Evolutionary conservation across 345 rosid genomes (phyloP).

Genomic region (Balakata baccata): DNA sequence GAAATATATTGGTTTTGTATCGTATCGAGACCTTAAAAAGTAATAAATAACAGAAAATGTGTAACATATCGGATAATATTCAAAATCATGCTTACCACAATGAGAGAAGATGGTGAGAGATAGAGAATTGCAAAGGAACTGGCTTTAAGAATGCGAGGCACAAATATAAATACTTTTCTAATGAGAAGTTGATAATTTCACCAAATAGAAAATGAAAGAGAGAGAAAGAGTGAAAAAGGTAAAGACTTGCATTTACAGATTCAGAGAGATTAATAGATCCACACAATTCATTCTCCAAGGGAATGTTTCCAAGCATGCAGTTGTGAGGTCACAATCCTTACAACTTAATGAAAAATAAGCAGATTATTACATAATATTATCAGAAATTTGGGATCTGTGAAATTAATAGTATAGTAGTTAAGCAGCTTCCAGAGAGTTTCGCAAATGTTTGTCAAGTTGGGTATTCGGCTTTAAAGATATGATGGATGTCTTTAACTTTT

Average conservation of each 20-base stretch:
- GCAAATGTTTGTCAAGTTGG: not conserved
- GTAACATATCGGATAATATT: no score
- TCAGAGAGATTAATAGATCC: constrained; percentile 7
- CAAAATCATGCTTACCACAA: no score
- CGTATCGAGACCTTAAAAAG: no score
- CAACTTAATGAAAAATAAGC: not conserved
- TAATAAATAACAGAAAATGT: no score
- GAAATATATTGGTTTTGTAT: no score
- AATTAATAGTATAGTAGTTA: not conserved
- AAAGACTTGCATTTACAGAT: constrained; percentile 38
- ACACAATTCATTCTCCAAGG: constrained; percentile 4
- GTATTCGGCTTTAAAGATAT: not conserved
- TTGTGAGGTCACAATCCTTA: constrained; percentile 42
- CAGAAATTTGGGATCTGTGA: not conserved
- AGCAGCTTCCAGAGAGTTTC: not conserved
- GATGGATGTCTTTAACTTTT: not conserved
- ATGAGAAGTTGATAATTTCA: constrained; percentile 21
- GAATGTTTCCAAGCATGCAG: constrained; percentile 34
- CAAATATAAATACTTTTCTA: not conserved
- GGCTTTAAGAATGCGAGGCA: not conserved
- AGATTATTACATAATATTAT: not conserved
- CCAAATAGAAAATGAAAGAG: not conserved
- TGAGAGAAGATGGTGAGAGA: constrained; percentile 11
- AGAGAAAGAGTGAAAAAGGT: constrained; percentile 16
- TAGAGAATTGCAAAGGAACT: not conserved